These are phyloP conservation scores for Lactarius sp. DNA, from an alignment of 768 basidiomycete genomes.

Conservation along the genomic window DNA sequence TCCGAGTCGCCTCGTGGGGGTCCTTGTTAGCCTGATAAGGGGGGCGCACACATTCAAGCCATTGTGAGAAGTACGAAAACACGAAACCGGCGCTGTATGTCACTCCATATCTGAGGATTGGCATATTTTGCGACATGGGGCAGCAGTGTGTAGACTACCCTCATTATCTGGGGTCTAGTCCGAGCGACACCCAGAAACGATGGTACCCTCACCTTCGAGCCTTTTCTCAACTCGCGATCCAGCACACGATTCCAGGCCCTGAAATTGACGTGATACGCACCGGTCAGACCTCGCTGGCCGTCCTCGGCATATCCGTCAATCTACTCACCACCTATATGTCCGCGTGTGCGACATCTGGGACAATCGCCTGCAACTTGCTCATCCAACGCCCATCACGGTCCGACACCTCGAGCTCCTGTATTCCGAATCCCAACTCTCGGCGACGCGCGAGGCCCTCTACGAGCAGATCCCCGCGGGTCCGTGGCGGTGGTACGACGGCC, in stretches of 20 bases:
- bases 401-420: neutral
- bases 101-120: no score
- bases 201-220: neutral
- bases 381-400: constrained; percentile 6
- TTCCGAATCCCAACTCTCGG: neutral
- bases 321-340: neutral
- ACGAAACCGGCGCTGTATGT: no score
- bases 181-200: neutral
- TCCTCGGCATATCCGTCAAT: neutral
- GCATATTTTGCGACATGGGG: no score
- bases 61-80: no score
- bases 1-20: neutral
- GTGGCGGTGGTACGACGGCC: neutral
- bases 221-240: neutral
- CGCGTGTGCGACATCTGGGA: neutral
- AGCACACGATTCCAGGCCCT: neutral
- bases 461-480: constrained; percentile 1
- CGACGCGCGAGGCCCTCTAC: neutral
- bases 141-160: neutral
- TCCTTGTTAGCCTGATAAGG: no score
- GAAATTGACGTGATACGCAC: no score
- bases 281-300: neutral
- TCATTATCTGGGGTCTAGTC: neutral
- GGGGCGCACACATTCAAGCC: no score
- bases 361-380: neutral